Base-by-base conservation (phyloP, 129 eudicot species). In the Centrapalus pauciflorus region DNA sequence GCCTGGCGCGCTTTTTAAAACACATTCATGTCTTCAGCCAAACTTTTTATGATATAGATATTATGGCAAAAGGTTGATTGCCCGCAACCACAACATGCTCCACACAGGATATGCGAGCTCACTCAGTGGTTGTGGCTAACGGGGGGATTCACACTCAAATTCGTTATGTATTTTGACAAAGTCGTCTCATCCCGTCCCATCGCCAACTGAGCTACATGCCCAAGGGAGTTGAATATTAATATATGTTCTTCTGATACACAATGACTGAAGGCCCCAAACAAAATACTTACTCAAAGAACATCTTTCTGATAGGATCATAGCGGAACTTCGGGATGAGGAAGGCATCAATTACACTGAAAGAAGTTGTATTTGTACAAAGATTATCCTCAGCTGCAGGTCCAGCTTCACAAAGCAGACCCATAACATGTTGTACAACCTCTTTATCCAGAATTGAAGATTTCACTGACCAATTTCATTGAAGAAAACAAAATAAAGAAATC, bases 381-480 rank as follows among this genome's bases (percentile, higher is more conserved):
- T 57, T 54, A 55, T 78, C 96, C 26, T 80, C 93, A 0, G 12
- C 77, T 0, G 83, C 86, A 4, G 85, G 76, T 29, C 55, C 84
- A 14, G 87, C 88, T 37, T 75, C 85, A 51, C 67, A 43, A 9
- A 89, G 75, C 40, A 60, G 72, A 68, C 75, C 77, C 32, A 76
- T 77, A 8, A 77, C 95, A 16, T 82, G 78, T 28, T 73, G 80
- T 62, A 94, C 82, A 23, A 83, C 29, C 54, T 86, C 97, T 76
- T 84, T 86, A 46, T 84, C 97, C 84, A 89, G 56, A 54, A 82
- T 85, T 24, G 99, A 84, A 17, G 99, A 94, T 70, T 86, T 89
- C 82, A 94, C 99, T 94, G 79, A 52, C 62, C 63, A 74, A 41
- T 17, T 66, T 59, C n/a, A 65, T 19, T 27, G 12, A 24, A 35